phyloP scores from a whole-genome alignment of 2,329 filamentous ascomycete genomes.

The Zasmidium angulare region DNA sequence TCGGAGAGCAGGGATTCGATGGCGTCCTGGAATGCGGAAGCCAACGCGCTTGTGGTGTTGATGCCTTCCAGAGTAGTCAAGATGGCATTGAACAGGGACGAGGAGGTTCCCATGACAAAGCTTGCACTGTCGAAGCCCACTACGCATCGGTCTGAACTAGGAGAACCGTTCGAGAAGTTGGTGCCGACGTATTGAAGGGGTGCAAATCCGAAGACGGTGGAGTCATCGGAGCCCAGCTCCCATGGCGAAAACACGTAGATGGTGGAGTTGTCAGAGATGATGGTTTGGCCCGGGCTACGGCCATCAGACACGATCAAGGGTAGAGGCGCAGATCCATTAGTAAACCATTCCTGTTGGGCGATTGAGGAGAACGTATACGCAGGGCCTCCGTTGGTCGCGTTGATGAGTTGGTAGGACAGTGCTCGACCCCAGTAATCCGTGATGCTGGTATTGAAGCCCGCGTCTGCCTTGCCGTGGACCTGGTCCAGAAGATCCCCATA shows the following conservation, averaged over 20 bases:
- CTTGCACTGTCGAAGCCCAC: constrained; percentile 79
- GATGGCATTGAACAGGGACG: constrained; percentile 79
- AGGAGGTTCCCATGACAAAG: constrained; percentile 83
- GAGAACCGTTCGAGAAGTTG: constrained; percentile 63
- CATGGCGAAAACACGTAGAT: constrained; percentile 77
- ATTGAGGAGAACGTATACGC: constrained; percentile 82
- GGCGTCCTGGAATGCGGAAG: constrained; percentile 50
- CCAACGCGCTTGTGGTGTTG: constrained; percentile 40
- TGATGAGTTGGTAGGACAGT: constrained; percentile 81
- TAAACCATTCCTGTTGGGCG: constrained; percentile 62
- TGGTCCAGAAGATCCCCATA: constrained; percentile 59
- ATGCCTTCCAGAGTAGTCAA: constrained; percentile 62
- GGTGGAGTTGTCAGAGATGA: constrained; percentile 70
- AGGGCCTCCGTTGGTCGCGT: constrained; percentile 71
- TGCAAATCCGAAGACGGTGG: constrained; percentile 68
- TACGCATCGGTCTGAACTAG: constrained; percentile 64
- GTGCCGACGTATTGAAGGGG: constrained; percentile 72
- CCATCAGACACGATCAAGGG: constrained; percentile 72
- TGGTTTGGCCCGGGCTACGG: constrained; percentile 59
- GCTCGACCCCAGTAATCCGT: constrained; percentile 85
- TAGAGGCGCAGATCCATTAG: constrained; percentile 64
- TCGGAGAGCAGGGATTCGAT: constrained; percentile 53
- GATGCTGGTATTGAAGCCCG: constrained; percentile 67
- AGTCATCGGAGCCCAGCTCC: constrained; percentile 76
- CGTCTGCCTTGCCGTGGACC: constrained; percentile 62